These are phyloP conservation scores for Saturnispora sanitii DNA, from an alignment of 805 yeast species.

Conservation along the genomic window DNA sequence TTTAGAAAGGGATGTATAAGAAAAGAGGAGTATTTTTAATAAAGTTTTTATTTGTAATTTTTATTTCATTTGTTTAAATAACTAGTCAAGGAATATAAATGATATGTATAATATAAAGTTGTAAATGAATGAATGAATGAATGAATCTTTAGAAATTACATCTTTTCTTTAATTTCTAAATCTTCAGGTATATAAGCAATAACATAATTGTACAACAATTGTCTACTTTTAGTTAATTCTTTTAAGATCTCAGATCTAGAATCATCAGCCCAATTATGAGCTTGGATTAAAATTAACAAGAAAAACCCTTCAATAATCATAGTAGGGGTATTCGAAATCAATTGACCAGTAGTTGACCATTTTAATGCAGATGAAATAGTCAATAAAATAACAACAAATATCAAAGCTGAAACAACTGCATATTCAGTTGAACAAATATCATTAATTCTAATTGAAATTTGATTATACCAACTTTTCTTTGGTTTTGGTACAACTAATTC, in stretches of 20 bases:
- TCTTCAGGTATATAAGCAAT: constrained; percentile 4
- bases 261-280: constrained; percentile 23
- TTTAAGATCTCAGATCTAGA: constrained; percentile 8
- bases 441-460: constrained; percentile 18
- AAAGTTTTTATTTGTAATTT: no score
- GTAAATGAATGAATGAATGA: no score
- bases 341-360: constrained; percentile 32
- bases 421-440: constrained; percentile 23
- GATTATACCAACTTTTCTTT: constrained; percentile 8
- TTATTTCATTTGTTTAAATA: no score
- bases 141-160: no score
- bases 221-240: constrained; percentile 12
- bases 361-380: constrained; percentile 25
- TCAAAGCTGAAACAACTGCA: constrained; percentile 23
- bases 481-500: constrained; percentile 9
- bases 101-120: neutral
- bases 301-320: constrained; percentile 35
- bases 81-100: no score
- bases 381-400: constrained; percentile 24
- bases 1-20: no score
- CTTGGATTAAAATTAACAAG: constrained; percentile 28
- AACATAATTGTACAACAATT: constrained; percentile 9
- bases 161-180: neutral
- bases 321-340: constrained; percentile 31
- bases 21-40: no score